Percentiles rank a stretch among this genome's conserved stretches.
Conservation (phyloP, 2,329 filamentous ascomycete genomes). For the Cryphonectria nitschkei region DNA sequence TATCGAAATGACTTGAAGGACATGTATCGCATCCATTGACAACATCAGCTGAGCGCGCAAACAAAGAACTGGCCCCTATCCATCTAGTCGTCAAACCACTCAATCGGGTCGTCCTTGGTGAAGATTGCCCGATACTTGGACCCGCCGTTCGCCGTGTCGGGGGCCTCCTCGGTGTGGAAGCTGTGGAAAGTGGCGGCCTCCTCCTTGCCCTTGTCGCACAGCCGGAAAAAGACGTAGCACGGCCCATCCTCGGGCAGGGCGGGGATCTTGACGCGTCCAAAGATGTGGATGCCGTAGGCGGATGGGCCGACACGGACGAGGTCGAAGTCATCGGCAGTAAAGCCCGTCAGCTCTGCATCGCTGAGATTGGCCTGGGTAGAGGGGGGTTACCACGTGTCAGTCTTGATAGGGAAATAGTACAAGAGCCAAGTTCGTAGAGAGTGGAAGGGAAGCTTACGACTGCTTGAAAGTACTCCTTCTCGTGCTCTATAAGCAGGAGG, state of each 20-base stretch:
- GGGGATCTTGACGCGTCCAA: constrained; percentile 54
- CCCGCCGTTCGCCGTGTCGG: constrained; percentile 44
- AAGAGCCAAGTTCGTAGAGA: not conserved
- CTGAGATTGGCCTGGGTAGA: constrained; percentile 37
- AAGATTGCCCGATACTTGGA: constrained; percentile 52
- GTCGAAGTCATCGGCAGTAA: constrained; percentile 45
- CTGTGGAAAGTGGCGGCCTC: constrained; percentile 47
- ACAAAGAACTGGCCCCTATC: not conserved
- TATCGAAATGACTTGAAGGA: not conserved
- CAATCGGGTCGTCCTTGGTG: constrained; percentile 48
- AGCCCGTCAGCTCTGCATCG: constrained; percentile 44
- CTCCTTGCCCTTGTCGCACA: constrained; percentile 48
- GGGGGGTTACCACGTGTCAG: not conserved
- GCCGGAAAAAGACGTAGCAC: constrained; percentile 52
- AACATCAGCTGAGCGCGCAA: not conserved
- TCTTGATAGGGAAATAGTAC: not conserved
- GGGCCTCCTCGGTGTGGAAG: constrained; percentile 52
- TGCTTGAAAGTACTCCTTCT: constrained; percentile 58
- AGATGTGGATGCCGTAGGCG: constrained; percentile 53
- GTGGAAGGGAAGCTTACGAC: constrained; percentile 38
- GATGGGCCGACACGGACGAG: constrained; percentile 49
- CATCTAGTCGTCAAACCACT: constrained; percentile 57
- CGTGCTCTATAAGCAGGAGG: constrained; percentile 48
- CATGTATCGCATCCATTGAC: not conserved
- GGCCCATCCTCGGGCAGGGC: constrained; percentile 42